phyloP scores from a whole-genome alignment of 1,139 yeast genomes.

The Pichia sp. region DNA sequence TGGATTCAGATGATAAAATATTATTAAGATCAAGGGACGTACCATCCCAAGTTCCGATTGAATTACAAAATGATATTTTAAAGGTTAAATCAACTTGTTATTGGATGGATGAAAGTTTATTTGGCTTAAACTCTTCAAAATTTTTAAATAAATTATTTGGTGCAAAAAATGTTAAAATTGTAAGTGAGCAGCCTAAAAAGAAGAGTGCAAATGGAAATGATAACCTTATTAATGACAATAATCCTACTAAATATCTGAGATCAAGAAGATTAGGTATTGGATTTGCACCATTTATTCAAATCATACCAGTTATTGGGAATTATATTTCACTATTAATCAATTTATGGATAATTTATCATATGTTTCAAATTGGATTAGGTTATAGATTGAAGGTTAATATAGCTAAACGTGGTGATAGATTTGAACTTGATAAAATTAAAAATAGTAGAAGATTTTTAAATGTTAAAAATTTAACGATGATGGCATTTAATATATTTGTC shows the following conservation, averaged over 20 bases:
- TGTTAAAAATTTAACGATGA: conserved; percentile 36
- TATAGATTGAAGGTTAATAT: conserved; percentile 30
- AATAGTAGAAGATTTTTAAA: neutral
- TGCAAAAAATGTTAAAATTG: neutral
- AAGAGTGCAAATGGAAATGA: neutral
- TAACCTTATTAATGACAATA: neutral
- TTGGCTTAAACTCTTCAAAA: conserved; percentile 41
- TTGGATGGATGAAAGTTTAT: conserved; percentile 54
- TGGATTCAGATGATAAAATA: neutral
- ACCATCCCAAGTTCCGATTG: conserved; percentile 4
- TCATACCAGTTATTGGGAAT: conserved; percentile 44
- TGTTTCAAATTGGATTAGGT: conserved; percentile 45
- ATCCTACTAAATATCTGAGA: neutral
- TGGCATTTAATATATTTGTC: conserved; percentile 54
- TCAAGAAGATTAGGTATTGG: conserved; percentile 40
- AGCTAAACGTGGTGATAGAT: neutral
- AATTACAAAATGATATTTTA: neutral
- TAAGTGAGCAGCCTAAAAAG: conserved; percentile 1
- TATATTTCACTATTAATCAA: conserved; percentile 33
- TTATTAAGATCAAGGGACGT: conserved; percentile 2
- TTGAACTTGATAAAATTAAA: neutral
- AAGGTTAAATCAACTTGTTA: conserved; percentile 50
- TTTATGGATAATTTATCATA: conserved; percentile 42
- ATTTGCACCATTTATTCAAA: conserved; percentile 65
- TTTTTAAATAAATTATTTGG: conserved; percentile 8